Evolutionary conservation across 345 rosid genomes (phyloP).

Genomic region (Euclidium syriacum): DNA sequence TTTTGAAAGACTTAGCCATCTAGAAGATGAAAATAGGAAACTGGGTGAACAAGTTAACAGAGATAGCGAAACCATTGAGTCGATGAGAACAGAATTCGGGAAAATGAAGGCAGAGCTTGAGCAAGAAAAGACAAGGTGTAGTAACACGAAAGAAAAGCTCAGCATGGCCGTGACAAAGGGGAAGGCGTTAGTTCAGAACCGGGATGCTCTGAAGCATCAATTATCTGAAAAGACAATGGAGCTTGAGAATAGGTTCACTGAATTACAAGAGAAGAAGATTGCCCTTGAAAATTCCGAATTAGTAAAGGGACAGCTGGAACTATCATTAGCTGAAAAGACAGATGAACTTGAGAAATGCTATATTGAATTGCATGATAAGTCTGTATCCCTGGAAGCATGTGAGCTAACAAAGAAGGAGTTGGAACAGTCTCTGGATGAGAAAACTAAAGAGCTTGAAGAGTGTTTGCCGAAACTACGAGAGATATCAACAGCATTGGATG

Average conservation of each 20-base stretch:
- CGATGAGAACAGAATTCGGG: constrained; percentile 42
- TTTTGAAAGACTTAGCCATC: constrained; percentile 38
- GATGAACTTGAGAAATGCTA: constrained; percentile 49
- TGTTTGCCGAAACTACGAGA: constrained; percentile 29
- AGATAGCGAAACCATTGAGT: constrained; percentile 44
- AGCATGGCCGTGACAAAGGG: constrained; percentile 95
- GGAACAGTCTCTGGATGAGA: constrained; percentile 34
- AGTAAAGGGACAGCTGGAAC: constrained; percentile 34
- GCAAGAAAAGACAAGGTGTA: constrained; percentile 68
- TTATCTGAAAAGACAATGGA: constrained; percentile 62
- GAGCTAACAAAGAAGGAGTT: constrained; percentile 17
- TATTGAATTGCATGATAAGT: constrained; percentile 40
- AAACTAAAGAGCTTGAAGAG: constrained; percentile 28
- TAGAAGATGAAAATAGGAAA: constrained; percentile 54
- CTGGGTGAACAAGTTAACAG: constrained; percentile 54
- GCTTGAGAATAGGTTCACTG: constrained; percentile 62
- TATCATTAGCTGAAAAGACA: constrained; percentile 27
- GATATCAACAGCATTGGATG: constrained; percentile 27
- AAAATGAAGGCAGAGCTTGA: constrained; percentile 57
- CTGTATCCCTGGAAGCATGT: constrained; percentile 16
- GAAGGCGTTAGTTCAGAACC: constrained; percentile 87
- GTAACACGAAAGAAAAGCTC: constrained; percentile 88
- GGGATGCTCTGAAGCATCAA: constrained; percentile 75
- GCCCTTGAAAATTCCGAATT: constrained; percentile 54
- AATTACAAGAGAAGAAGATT: constrained; percentile 54